These are phyloP conservation scores for Sordariomycetes sp. DNA, from an alignment of 2,329 filamentous ascomycete species.

Conservation along the genomic window DNA sequence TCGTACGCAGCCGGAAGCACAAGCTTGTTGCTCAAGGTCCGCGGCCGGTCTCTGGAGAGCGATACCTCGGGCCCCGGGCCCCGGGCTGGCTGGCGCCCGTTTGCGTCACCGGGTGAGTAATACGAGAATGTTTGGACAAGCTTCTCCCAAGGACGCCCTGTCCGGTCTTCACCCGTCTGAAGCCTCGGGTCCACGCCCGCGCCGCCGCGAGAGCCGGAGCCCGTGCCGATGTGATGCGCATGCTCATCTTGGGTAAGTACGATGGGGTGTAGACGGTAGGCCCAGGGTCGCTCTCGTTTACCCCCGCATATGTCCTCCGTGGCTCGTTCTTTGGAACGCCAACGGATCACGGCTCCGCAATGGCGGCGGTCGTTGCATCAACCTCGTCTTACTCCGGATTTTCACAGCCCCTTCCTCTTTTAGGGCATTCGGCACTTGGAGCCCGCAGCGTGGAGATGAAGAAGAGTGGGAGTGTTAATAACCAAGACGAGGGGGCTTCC, in stretches of 20 bases:
- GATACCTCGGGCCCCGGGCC: no score
- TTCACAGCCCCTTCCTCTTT: background rate
- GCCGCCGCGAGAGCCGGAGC: background rate
- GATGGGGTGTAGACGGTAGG: background rate
- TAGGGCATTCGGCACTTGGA: background rate
- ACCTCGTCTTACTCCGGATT: background rate
- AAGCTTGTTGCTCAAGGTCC: no score
- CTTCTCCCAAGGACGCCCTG: background rate
- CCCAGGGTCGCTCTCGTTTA: background rate
- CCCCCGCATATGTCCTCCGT: background rate
- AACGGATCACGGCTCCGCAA: background rate
- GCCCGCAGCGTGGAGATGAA: background rate
- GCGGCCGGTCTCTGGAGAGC: no score
- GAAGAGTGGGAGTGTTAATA: background rate
- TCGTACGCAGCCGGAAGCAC: background rate
- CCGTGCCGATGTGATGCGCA: background rate
- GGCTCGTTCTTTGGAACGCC: background rate
- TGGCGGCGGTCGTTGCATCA: background rate
- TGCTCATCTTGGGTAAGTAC: slow-evolving; percentile 1
- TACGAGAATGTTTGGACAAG: background rate
- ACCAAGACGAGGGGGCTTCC: background rate
- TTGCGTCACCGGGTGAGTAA: background rate
- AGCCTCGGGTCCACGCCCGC: background rate
- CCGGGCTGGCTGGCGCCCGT: background rate
- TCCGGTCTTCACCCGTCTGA: background rate